phyloP scores from a whole-genome alignment of 139 green algal species.

The Gonium pectorale region DNA sequence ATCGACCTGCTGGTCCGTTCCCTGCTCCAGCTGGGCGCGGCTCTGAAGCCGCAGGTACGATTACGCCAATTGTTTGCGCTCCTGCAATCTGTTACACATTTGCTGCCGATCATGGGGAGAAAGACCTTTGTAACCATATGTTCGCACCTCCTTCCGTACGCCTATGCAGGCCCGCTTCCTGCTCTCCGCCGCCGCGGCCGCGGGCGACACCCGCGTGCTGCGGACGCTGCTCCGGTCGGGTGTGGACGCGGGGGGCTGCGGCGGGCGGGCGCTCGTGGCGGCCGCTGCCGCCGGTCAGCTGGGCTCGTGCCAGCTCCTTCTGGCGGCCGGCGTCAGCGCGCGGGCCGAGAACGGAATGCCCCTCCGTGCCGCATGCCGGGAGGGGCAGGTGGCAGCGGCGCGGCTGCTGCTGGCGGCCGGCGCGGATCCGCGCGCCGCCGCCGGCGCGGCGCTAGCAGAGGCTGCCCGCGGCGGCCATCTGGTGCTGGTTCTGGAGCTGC shows the following conservation, averaged over 20 bases:
- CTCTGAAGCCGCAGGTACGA: too few relatives aligned
- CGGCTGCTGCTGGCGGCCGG: neutral
- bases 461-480: conserved; percentile 23
- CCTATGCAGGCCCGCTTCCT: conserved; percentile 29
- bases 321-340: neutral
- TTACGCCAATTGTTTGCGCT: too few relatives aligned
- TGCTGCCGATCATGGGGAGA: too few relatives aligned
- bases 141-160: too few relatives aligned
- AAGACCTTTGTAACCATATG: too few relatives aligned
- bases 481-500: conserved; percentile 27
- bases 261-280: conserved; percentile 28
- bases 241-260: neutral
- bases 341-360: neutral
- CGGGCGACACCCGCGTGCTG: neutral
- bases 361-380: neutral
- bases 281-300: conserved; percentile 2
- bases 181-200: neutral
- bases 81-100: too few relatives aligned
- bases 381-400: neutral
- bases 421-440: neutral
- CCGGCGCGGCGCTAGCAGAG: neutral
- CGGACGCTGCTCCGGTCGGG: conserved; percentile 9
- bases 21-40: neutral
- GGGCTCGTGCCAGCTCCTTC: neutral
- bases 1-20: neutral